Base-by-base conservation (phyloP, 805 yeast genomes). In the Sugiyamaella boreocaroliniensis region DNA sequence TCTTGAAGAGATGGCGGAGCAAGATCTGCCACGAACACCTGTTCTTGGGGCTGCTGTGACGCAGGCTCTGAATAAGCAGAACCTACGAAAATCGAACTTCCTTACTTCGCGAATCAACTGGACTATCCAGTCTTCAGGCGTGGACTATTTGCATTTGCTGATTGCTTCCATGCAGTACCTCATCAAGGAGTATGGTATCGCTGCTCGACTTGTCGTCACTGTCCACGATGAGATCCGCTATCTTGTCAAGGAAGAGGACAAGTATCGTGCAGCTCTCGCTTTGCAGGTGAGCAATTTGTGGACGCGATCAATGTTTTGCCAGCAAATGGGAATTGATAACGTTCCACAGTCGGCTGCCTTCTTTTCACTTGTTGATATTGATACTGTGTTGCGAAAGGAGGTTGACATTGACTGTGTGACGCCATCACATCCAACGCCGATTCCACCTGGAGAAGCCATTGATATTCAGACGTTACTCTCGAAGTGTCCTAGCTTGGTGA, bases 71-170 rank as follows among this genome's bases (percentile, higher is more conserved):
- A 77, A 78, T 59, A 77, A 79, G 43, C 72, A 73, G 50, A 83
- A 92, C 65, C 73, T 93, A 60, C 71, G 79, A 40, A 79, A 79
- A 56, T 72, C 81, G 0, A 60, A 55, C 16, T 93, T 84, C 65
- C 70, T 93, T 58, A 93, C 99, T 0, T 89, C 97, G 1, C 71
- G 99, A 62, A 84, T 90, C 57, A 93, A 93, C 64, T 93, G 99
- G 99, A 88, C 97, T 0, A 93, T 93, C 64, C 99, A 93, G 67
- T 88, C 97, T 19, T 88, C 97, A 1, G 99, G 99, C 40, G 99
- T 95, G 16, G 99, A 93, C 66, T 93, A 95, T 64, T 73, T 93
- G 49, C 99, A 93, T 66, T 66, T 93, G 42, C 67, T 93, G 55
- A 76, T 92, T 47, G 79, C 89, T 4, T 80, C 96, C 0, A 90